Percentiles rank a stretch among this genome's conserved stretches.
These are phyloP conservation scores for Aciculosporium take DNA, from an alignment of 2,329 filamentous ascomycete genomes.

Conservation along the genomic window DNA sequence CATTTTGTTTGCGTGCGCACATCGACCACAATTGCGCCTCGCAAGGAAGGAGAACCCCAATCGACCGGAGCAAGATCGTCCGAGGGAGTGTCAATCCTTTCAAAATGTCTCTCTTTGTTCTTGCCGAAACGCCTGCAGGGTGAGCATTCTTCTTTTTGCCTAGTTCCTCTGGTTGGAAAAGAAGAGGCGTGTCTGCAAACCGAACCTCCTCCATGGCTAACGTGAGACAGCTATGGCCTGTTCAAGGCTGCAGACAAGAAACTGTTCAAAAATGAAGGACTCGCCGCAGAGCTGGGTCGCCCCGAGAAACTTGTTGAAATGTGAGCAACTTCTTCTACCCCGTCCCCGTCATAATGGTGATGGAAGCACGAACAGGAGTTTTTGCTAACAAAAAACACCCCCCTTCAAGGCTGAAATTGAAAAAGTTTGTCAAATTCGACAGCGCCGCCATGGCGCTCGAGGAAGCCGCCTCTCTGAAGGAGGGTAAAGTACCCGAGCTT, in stretches of 20 bases:
- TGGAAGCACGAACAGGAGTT: neutral
- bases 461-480: slow-evolving; percentile 75
- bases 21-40: slow-evolving; percentile 22
- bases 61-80: slow-evolving; percentile 17
- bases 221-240: slow-evolving; percentile 66
- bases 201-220: slow-evolving; percentile 13
- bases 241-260: slow-evolving; percentile 99
- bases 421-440: slow-evolving; percentile 95
- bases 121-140: slow-evolving; percentile 82
- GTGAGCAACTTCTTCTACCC: slow-evolving; percentile 34
- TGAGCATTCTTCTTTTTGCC: slow-evolving; percentile 24
- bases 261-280: slow-evolving; percentile 74
- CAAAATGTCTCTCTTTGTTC: slow-evolving; percentile 79
- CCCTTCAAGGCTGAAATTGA: slow-evolving; percentile 66
- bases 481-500: slow-evolving; percentile 88
- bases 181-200: neutral
- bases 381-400: slow-evolving; percentile 1
- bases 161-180: neutral
- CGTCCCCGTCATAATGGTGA: neutral
- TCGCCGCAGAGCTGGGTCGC: slow-evolving; percentile 59
- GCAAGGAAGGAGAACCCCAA: slow-evolving; percentile 21
- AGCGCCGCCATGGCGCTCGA: slow-evolving; percentile 81
- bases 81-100: slow-evolving; percentile 17
- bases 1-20: slow-evolving; percentile 21
- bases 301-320: slow-evolving; percentile 77